Conservation (phyloP, 495 filamentous ascomycete genomes). For the Daldinia childiae region DNA sequence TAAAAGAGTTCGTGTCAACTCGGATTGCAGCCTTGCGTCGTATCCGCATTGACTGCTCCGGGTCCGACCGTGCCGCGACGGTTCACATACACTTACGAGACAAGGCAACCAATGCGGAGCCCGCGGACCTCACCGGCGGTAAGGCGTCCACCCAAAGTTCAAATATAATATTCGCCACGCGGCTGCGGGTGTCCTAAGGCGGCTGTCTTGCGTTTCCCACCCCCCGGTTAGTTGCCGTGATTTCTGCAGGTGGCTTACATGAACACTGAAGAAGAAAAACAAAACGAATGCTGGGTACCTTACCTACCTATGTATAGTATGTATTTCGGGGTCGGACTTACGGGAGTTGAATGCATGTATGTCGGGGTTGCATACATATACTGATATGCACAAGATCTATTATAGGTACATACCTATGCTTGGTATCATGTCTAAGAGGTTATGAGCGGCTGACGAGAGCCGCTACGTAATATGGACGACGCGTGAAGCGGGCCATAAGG, state of each 20-base stretch:
- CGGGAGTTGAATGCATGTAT: not conserved
- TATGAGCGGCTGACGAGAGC: conserved; percentile 29
- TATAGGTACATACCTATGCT: not conserved
- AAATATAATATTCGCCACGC: conserved; percentile 12
- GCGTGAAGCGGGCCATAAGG: conserved; percentile 14
- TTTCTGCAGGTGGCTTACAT: conserved; percentile 17
- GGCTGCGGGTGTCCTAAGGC: not conserved
- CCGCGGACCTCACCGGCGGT: conserved; percentile 33
- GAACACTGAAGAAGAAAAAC: not conserved
- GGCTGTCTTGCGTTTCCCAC: not conserved
- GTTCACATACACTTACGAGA: not conserved
- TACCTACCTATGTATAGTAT: not conserved
- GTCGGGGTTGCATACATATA: not conserved
- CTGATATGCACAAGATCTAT: not conserved
- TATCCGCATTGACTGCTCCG: not conserved
- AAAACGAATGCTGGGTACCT: not conserved
- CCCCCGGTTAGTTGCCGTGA: not conserved
- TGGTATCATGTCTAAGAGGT: not conserved
- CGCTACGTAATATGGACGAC: conserved; percentile 21
- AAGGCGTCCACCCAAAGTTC: not conserved
- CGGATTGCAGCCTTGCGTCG: not conserved
- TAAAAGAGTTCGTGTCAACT: not conserved
- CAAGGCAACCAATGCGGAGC: conserved; percentile 24
- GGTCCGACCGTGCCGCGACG: not conserved
- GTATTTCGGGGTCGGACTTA: not conserved